Percentiles rank a stretch among this genome's conserved stretches.
These are phyloP conservation scores for Willaertia magna DNA, from an alignment of 208 protist genomes.

Conservation along the genomic window DNA sequence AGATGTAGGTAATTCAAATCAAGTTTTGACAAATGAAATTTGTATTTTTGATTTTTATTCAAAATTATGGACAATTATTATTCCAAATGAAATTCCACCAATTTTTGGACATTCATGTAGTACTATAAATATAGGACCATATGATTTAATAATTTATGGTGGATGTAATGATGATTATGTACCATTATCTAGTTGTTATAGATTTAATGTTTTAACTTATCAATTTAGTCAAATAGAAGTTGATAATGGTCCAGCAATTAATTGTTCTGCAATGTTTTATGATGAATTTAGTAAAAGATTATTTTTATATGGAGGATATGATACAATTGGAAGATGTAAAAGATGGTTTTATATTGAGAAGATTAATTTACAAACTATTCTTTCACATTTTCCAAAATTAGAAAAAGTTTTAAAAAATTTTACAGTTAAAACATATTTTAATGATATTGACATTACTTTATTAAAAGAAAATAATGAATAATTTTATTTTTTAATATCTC, in stretches of 20 bases:
- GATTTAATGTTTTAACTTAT: not conserved
- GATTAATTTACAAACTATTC: too few species aligned
- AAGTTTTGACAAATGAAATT: not conserved
- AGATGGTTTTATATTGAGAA: too few species aligned
- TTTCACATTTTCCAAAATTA: too few species aligned
- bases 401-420: too few species aligned
- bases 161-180: not conserved
- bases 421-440: too few species aligned
- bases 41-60: not conserved
- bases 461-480: too few species aligned
- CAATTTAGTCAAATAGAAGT: not conserved
- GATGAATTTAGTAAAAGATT: not conserved
- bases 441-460: too few species aligned
- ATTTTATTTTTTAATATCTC: too few species aligned
- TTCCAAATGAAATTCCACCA: not conserved
- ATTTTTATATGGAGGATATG: not conserved
- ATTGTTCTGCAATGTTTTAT: not conserved
- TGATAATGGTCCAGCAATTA: not conserved
- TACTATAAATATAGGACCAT: not conserved
- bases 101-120: not conserved
- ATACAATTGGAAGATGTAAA: not conserved
- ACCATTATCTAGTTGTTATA: not conserved
- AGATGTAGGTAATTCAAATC: not conserved
- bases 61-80: not conserved
- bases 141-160: not conserved